Evolutionary conservation across 108 stramenopile genomes (phyloP), one percentile per base, ranked within the genome.

Genomic region (Mediolabrus comicus): DNA sequence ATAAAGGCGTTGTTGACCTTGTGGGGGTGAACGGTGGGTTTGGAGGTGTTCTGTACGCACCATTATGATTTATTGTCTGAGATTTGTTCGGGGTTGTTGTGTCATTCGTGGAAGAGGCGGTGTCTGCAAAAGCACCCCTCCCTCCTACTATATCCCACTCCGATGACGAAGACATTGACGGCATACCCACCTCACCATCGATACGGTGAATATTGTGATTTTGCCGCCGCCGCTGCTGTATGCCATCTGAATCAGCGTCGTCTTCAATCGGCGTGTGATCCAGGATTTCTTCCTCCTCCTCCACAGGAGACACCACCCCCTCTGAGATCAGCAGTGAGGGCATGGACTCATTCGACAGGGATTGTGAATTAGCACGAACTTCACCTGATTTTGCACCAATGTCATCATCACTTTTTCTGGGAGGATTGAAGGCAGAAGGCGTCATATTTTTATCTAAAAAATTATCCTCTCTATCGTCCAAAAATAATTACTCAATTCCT

Each of bases 51-150:
- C 19, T 43, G 6, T 17, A 43, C 41, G 41, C 43, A 22, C 22
- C 43, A 22, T 22, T 6, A 14, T 46, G 13, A 4, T 6, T 49
- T 6, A 24, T 49, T 24, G 3, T 17, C 19, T 17, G 22, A 24
- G 46, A 49, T 8, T 22, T 24, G 3, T 22, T 9, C 10, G 46
- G 22, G 8, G 46, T 22, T 49, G 46, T 49, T 8, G 46, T 49
- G 46, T 49, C 46, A 22, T 49, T 49, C n/a, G 57, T 6, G 72
- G 63, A 41, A 72, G 65, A 14, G 69, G 69, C 35, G 60, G 63
- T 19, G 57, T 43, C 19, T 9, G 14, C 46, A 22, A 22, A 49
- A 49, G 5, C 8, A 22, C 46, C 46, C 19, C 22, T 49, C 46
- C 46, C 22, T 22, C 22, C 46, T n/a, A n/a, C n/a, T 9, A 49